Evolutionary conservation across 179 eudicot species (phyloP).

Genomic region (Gypsophila paniculata): DNA sequence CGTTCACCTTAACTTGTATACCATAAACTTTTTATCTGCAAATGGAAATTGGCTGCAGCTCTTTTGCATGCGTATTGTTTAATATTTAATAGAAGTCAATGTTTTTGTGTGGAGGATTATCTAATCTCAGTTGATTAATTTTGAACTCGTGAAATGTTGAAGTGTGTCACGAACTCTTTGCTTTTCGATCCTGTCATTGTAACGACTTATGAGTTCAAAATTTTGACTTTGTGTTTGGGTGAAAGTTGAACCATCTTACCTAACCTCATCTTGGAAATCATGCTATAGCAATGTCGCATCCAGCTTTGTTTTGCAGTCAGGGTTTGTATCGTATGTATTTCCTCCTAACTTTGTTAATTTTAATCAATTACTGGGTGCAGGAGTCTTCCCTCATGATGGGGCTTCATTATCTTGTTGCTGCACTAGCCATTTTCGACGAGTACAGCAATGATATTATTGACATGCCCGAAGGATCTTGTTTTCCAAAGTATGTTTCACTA

Average conservation of each 20-base stretch:
- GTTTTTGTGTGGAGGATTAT: background rate
- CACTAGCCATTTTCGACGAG: constrained; percentile 83
- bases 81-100: background rate
- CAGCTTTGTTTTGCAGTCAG: background rate
- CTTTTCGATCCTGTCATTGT: background rate
- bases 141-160: background rate
- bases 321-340: background rate
- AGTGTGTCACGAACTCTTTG: background rate
- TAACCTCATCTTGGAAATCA: background rate
- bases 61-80: background rate
- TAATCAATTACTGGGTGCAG: constrained; percentile 34
- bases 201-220: background rate
- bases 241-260: background rate
- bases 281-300: background rate
- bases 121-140: background rate
- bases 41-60: background rate
- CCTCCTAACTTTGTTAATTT: background rate
- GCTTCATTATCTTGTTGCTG: constrained; percentile 59
- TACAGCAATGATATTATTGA: constrained; percentile 87
- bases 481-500: constrained; percentile 53
- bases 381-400: constrained; percentile 80
- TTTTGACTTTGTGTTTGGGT: background rate
- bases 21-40: background rate
- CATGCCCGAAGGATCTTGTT: constrained; percentile 90
- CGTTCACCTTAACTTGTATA: background rate